phyloP scores from a whole-genome alignment of 495 filamentous ascomycete genomes.

The Glutinoglossum americanum region DNA sequence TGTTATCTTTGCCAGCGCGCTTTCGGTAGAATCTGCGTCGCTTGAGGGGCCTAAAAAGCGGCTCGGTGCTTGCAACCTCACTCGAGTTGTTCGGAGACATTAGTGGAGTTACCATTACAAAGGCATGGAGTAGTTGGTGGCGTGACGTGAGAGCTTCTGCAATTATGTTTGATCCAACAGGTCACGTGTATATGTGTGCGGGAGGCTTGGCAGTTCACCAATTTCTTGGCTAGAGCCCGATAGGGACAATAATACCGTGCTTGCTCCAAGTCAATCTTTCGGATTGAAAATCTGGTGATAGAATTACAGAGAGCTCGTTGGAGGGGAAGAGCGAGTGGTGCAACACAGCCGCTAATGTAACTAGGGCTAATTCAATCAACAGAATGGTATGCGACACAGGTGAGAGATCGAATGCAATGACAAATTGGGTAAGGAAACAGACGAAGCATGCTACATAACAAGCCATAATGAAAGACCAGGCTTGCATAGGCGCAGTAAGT shows the following conservation, averaged over 20 bases:
- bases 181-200: no score
- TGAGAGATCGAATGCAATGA: neutral
- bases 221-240: no score
- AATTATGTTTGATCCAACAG: no score
- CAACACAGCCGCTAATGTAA: neutral
- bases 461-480: neutral
- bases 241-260: no score
- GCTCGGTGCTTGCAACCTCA: neutral
- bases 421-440: constrained; percentile 1
- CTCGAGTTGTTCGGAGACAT: neutral
- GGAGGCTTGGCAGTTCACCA: no score
- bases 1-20: constrained; percentile 22
- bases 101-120: neutral
- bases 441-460: neutral
- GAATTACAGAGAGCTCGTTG: neutral
- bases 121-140: neutral
- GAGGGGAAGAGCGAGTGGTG: neutral
- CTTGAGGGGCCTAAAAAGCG: constrained; percentile 45
- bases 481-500: neutral
- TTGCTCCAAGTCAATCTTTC: no score
- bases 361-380: neutral
- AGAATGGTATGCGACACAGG: neutral
- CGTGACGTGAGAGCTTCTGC: no score
- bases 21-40: constrained; percentile 55
- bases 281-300: no score